Evolutionary conservation across 176 grass and related monocot genomes (phyloP), one percentile per base, ranked within the genome.

Genomic region (Panicum miliaceum): DNA sequence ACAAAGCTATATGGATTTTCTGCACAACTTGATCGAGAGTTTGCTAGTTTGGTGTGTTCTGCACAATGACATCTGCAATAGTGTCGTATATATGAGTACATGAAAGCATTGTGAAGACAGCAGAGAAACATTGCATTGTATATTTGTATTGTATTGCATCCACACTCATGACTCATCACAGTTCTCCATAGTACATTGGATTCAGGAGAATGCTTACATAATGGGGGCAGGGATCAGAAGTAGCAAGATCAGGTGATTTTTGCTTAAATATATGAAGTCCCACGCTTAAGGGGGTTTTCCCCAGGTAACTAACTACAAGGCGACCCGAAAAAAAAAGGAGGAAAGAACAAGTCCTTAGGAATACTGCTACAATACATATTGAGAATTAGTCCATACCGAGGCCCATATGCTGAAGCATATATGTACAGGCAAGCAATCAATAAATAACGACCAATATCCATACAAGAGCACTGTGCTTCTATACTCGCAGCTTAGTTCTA

Each of bases 401-500:
- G 74, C 43, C 65, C 73, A 41, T 32, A 74, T 86, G 48, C 59
- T 67, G 64, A 68, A 54, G 57, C 63, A 56, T 70, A 84, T 85
- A 90, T 90, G 58, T 84, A 90, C 62, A 90, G 36, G 75, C 48
- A 89, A 89, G 66, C 68, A 90, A 95, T 91, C 48, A 82, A 91
- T 79, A 78, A 88, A 89, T 63, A 85, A 65, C 50, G 67, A 54
- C 26, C 64, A 38, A 20, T 12, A 73, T 75, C 52, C 78, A 81
- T 75, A 52, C 35, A 80, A 62, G 79, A 59, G 56, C 85, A 58
- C 40, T 43, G 32, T 47, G 79, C 79, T 69, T 41, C 32, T 64
- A 37, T 42, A 29, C 60, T 76, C n/a, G 10, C 82, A 68, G 6
- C 76, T 61, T 86, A 68, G 78, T 53, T 43, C 64, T 82, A 82